Base-by-base conservation (phyloP, 352 stramenopile genomes). In the Aphanomyces cochlioides region DNA sequence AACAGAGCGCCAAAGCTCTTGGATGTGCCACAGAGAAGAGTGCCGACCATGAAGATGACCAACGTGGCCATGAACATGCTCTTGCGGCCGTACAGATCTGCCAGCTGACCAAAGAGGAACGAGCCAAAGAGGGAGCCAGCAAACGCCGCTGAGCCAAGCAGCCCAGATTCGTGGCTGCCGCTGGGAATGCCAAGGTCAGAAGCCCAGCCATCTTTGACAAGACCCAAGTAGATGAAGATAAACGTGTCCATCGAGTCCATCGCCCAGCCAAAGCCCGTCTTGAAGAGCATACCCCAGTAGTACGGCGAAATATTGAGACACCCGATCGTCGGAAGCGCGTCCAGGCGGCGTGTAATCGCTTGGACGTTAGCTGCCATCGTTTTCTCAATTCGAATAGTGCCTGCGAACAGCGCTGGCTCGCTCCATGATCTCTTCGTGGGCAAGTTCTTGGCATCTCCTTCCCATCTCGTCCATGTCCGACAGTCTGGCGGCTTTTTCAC, bases 21-120 rank as follows among this genome's bases (percentile, higher is more conserved):
- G 48, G 73, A 78, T 17, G 77, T 41, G 13, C 76, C 81, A 56
- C 78, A 89, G 40, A 90, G 74, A 12, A 59, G 77, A 28, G 86
- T 75, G 3, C 77, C 83, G 48, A 78, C 7, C 15, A 88, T 68
- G 63, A 85, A 90, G 61, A 90, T 72, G 39, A 90, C 67, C 47
- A 89, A 69, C 71, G 83, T 89, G 63, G 79, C 72, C 79, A 88
- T 89, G 65, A 90, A 89, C 70, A 89, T 88, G 38, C 78, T 75
- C 4, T 81, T 79, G 37, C 82, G 81, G 4, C 83, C 81, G 54
- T 83, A 89, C 71, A 82, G 84, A 76, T 90, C 83, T 19, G 80
- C 79, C n/a, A 90, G 72, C 21, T 69, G 77, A 41, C 83, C 81
- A 66, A 89, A 88, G 2, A 78, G 66, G 64, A 88, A 84, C 12